Base-by-base conservation (phyloP, 805 yeast genomes). In the Suhomyces sp. region DNA sequence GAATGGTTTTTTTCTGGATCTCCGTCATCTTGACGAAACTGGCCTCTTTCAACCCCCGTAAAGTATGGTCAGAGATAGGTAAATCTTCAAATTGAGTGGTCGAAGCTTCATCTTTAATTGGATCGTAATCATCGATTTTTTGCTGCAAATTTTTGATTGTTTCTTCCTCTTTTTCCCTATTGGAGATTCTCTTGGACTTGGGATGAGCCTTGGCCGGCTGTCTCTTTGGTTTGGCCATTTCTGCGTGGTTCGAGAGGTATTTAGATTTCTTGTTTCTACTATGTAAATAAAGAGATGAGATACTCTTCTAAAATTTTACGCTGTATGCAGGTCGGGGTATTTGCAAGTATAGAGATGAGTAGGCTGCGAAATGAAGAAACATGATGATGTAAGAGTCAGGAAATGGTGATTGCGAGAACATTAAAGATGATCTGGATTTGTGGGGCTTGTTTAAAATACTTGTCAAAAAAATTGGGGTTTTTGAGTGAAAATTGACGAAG, bases 1-100 rank as follows among this genome's bases (percentile, higher is more conserved):
- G 84, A 18, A 93, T 84, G 5, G 96, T 70, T 31, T 78, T 79
- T 41, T 73, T 77, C 52, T 93, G 99, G 39, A 93, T 86, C 27
- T 85, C 95, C 0, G 98, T 93, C 66, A 90, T 60, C 8, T 78
- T 72, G 2, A 84, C 70, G 56, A 83, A 93, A 34, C 87, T 83
- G n/a, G 95, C 72, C 36, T 79, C 85, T 40, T 75, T 78, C 25
- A 93, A 63, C 2, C 98, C 98, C 41, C 72, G 72, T 9, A 80
- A 48, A 10, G 95, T 82, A 3, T 68, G 65, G 6, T 64, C 54
- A 3, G 88, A 74, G 19, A 90, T 56, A 6, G 97, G 96, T n/a
- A 90, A 69, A 39, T 90, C 90, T 34, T 72, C 70, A 55, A 88
- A 88, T 44, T 77, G 79, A 3, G 72, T 41, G 19, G 55, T 42